phyloP scores from a whole-genome alignment of 768 basidiomycete species.

The Trametes punicea region DNA sequence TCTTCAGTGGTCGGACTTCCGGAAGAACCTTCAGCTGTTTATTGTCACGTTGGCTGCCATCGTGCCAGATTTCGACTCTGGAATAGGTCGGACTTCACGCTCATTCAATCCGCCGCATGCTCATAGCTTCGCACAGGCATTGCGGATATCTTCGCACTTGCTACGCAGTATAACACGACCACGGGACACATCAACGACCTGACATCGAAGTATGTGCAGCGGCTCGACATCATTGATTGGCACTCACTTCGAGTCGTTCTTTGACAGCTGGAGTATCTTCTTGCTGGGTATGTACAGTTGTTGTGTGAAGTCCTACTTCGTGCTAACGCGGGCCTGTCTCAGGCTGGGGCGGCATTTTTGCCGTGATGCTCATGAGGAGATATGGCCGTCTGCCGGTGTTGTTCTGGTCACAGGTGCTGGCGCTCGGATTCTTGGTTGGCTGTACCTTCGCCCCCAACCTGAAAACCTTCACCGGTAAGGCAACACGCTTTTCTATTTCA shows the following conservation, averaged over 20 bases:
- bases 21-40: conserved; percentile 54
- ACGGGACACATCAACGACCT: conserved; percentile 57
- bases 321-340: conserved; percentile 3
- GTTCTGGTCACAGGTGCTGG: conserved; percentile 66
- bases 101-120: not conserved
- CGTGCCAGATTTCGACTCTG: conserved; percentile 66
- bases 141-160: conserved; percentile 58
- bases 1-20: conserved; percentile 48
- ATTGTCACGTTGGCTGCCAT: conserved; percentile 63
- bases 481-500: no score
- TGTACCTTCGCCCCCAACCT: conserved; percentile 57
- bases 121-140: conserved; percentile 40
- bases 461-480: conserved; percentile 52
- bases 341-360: conserved; percentile 61
- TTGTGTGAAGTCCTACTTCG: not conserved
- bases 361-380: conserved; percentile 63
- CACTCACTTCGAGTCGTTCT: not conserved
- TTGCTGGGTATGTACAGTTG: conserved; percentile 40
- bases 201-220: conserved; percentile 43
- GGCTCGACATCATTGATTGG: no score
- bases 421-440: conserved; percentile 56
- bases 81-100: conserved; percentile 41
- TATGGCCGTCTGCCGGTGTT: conserved; percentile 63
- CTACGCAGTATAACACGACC: conserved; percentile 51
- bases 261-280: conserved; percentile 61